Percentiles rank a stretch among this genome's conserved stretches.
These are phyloP conservation scores for Licmophora abbreviata DNA, from an alignment of 108 stramenopile genomes.

Conservation along the genomic window DNA sequence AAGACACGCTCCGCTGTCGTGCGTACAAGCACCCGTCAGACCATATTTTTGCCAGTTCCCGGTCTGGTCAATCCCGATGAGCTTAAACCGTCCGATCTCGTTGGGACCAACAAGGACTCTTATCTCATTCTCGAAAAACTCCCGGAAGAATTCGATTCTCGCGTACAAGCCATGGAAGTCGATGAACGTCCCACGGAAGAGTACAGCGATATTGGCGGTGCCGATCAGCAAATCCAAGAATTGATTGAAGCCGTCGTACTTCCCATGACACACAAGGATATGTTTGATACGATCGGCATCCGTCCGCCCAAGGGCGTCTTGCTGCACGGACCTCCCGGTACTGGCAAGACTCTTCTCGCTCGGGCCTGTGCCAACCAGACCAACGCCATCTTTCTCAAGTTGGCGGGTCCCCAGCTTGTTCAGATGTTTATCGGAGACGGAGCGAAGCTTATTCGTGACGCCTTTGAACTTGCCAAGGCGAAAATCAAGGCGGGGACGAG, in stretches of 20 bases:
- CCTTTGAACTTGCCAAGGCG: conserved; percentile 96
- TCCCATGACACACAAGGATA: conserved; percentile 98
- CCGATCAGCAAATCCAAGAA: conserved; percentile 99
- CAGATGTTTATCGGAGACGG: conserved; percentile 99
- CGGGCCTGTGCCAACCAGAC: conserved; percentile 99
- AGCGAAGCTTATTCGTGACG: conserved; percentile 98
- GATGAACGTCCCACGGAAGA: conserved; percentile 98
- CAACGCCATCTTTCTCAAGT: conserved; percentile 97
- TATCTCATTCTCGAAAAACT: conserved; percentile 99
- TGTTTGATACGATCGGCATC: conserved; percentile 98
- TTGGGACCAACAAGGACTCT: conserved; percentile 99
- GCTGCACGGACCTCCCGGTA: conserved; percentile 95
- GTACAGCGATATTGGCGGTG: conserved; percentile 95
- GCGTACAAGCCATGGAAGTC: conserved; percentile 99
- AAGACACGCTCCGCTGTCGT: conserved; percentile 83
- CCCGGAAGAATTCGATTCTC: conserved; percentile 97
- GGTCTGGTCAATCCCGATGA: conserved; percentile 96
- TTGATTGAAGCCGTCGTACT: conserved; percentile 98
- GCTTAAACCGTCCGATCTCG: conserved; percentile 94
- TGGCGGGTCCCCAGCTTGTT: conserved; percentile 97
- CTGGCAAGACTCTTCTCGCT: conserved; percentile 98
- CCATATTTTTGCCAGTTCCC: conserved; percentile 96
- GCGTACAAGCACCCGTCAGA: conserved; percentile 88
- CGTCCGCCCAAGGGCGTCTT: conserved; percentile 99
- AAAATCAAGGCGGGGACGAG: conserved; percentile 76